Conservation (phyloP, 2,329 filamentous ascomycete genomes). For the Bimuria novae-zelandiae region DNA sequence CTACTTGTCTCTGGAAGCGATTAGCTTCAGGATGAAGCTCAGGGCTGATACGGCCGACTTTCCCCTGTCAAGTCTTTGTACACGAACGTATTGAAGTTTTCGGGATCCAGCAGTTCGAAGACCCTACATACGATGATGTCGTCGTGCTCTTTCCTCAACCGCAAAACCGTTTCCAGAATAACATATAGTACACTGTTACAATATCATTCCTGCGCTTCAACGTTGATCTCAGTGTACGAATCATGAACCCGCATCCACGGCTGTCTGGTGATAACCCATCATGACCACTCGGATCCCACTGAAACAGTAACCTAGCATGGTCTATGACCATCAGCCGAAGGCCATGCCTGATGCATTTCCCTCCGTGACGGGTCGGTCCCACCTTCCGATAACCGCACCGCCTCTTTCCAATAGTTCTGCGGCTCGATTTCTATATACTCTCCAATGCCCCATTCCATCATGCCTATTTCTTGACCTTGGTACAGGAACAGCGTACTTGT, state of each 20-base stretch:
- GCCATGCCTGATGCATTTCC: constrained; percentile 49
- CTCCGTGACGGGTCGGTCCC: constrained; percentile 39
- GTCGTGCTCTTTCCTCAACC: constrained; percentile 62
- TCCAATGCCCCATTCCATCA: constrained; percentile 55
- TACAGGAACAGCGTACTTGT: constrained; percentile 64
- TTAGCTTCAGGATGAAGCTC: constrained; percentile 44
- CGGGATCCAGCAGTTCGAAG: constrained; percentile 60
- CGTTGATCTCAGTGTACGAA: constrained; percentile 64
- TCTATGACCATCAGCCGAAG: constrained; percentile 67
- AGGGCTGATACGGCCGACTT: constrained; percentile 43
- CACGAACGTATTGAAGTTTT: constrained; percentile 60
- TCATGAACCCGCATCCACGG: constrained; percentile 76
- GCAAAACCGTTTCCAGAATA: constrained; percentile 67
- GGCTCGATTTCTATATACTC: constrained; percentile 69
- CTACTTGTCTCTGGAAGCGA: constrained; percentile 12
- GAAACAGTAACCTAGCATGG: constrained; percentile 73
- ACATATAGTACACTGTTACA: constrained; percentile 59
- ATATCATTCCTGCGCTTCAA: constrained; percentile 57
- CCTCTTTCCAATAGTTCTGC: constrained; percentile 48
- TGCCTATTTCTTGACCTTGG: constrained; percentile 66
- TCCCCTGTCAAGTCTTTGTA: constrained; percentile 43
- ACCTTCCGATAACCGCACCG: constrained; percentile 31
- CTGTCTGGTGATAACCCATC: constrained; percentile 66
- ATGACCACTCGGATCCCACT: constrained; percentile 66
- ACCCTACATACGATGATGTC: constrained; percentile 71